Evolutionary conservation across 495 filamentous ascomycete species (phyloP).

Genomic region (Xeromyces bisporus): DNA sequence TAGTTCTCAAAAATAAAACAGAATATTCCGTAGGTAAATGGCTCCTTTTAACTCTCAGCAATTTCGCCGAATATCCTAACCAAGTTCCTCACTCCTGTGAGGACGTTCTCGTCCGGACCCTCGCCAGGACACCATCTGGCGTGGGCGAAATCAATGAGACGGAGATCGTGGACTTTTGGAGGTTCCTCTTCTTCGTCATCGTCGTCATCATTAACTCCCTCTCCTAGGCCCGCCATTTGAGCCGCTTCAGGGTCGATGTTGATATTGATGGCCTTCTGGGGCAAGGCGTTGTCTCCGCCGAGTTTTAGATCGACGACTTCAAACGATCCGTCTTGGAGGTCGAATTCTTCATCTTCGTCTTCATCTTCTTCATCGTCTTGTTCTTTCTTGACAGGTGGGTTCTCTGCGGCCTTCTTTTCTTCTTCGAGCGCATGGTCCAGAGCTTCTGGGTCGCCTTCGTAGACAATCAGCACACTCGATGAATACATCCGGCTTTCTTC

Average conservation of each 20-base stretch:
- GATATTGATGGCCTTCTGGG: constrained; percentile 24
- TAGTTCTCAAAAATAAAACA: constrained; percentile 2
- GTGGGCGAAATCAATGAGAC: constrained; percentile 95
- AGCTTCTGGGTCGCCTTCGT: constrained; percentile 67
- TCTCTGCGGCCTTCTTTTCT: constrained; percentile 27
- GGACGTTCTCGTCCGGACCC: constrained; percentile 73
- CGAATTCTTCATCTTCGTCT: constrained; percentile 37
- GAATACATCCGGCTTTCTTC: constrained; percentile 92
- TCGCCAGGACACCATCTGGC: constrained; percentile 70
- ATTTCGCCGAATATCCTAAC: constrained; percentile 53
- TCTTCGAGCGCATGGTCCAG: constrained; percentile 49
- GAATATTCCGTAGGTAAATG: too few relatives aligned
- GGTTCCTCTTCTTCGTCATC: constrained; percentile 48
- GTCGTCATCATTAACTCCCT: constrained; percentile 46
- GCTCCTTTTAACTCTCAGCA: constrained; percentile 16
- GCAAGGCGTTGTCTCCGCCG: constrained; percentile 8
- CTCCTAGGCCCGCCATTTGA: constrained; percentile 14
- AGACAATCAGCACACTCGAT: constrained; percentile 74
- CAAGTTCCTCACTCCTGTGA: constrained; percentile 60
- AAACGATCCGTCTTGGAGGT: constrained; percentile 15
- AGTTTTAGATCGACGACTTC: constrained; percentile 19
- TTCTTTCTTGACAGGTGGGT: constrained; percentile 10
- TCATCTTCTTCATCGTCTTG: constrained; percentile 35
- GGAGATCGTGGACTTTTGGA: constrained; percentile 62
- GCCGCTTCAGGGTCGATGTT: constrained; percentile 20